These are phyloP conservation scores for Hysterangium stoloniferum DNA, from an alignment of 768 basidiomycete genomes.

Conservation along the genomic window DNA sequence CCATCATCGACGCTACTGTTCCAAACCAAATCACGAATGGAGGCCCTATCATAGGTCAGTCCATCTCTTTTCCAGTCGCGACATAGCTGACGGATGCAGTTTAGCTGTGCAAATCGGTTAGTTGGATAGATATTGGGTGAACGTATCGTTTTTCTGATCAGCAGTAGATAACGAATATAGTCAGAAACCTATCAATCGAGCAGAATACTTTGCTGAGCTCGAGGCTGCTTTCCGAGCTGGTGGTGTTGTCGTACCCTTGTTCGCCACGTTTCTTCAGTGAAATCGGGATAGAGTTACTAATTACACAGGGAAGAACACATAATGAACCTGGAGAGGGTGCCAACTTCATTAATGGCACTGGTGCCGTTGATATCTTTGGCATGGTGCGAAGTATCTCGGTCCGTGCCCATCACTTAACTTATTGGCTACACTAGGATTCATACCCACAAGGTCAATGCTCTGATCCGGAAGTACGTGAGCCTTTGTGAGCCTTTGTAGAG, in stretches of 20 bases:
- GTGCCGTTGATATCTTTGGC: constrained; percentile 71
- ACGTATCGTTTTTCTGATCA: neutral
- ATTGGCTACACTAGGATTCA: constrained; percentile 51
- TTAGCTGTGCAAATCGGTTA: constrained; percentile 51
- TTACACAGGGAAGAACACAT: constrained; percentile 53
- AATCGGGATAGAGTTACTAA: no score
- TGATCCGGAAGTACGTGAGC: constrained; percentile 35
- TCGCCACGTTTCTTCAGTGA: no score
- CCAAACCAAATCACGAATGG: constrained; percentile 64
- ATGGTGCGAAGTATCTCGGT: constrained; percentile 15
- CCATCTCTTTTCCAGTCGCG: no score
- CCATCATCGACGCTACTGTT: constrained; percentile 49
- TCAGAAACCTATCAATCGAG: constrained; percentile 35
- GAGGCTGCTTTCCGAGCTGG: constrained; percentile 47
- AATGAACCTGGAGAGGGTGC: constrained; percentile 54
- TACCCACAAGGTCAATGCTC: constrained; percentile 81
- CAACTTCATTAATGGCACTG: constrained; percentile 69
- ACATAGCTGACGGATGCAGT: neutral
- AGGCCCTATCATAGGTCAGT: constrained; percentile 69
- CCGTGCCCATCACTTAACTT: no score
- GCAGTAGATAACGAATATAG: constrained; percentile 66
- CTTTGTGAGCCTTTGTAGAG: neutral
- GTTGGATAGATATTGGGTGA: no score
- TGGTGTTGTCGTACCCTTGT: constrained; percentile 49
- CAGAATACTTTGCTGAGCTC: constrained; percentile 58